Evolutionary conservation across 164 flowering plant genomes (phyloP).

Genomic region (Paratinospora sagittata): DNA sequence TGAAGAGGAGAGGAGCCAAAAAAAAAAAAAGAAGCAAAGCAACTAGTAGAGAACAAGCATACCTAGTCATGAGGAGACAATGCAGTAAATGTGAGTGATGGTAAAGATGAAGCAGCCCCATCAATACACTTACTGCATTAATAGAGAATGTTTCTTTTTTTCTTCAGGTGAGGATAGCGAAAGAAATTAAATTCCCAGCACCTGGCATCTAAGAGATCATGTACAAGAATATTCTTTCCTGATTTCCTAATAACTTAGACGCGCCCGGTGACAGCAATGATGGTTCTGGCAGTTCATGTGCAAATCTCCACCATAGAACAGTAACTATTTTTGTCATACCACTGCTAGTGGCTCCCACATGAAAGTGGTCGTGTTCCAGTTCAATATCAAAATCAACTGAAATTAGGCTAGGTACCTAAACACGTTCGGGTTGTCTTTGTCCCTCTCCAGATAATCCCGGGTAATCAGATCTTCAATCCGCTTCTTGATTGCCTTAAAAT

Average conservation of each 20-base stretch:
- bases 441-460: constrained; percentile 83
- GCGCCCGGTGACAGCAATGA: background rate
- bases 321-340: constrained; percentile 7
- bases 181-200: background rate
- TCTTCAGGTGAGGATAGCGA: background rate
- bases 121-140: background rate
- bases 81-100: background rate
- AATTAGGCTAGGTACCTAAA: constrained; percentile 81
- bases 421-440: constrained; percentile 63
- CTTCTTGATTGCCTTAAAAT: constrained; percentile 77
- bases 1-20: background rate
- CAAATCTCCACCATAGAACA: background rate
- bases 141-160: background rate
- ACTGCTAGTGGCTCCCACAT: constrained; percentile 12
- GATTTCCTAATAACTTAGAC: background rate
- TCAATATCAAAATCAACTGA: constrained; percentile 6
- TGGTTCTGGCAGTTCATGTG: background rate
- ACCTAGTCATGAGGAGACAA: constrained; percentile 1
- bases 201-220: constrained; percentile 1
- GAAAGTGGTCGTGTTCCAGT: background rate
- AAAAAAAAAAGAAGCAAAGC: background rate
- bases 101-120: background rate
- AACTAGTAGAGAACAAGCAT: background rate
- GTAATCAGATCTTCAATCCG: constrained; percentile 77
- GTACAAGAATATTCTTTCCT: background rate